Evolutionary conservation across 345 rosid genomes (phyloP), one percentile per base, ranked within the genome.

Genomic region (Streptanthus diversifolius): DNA sequence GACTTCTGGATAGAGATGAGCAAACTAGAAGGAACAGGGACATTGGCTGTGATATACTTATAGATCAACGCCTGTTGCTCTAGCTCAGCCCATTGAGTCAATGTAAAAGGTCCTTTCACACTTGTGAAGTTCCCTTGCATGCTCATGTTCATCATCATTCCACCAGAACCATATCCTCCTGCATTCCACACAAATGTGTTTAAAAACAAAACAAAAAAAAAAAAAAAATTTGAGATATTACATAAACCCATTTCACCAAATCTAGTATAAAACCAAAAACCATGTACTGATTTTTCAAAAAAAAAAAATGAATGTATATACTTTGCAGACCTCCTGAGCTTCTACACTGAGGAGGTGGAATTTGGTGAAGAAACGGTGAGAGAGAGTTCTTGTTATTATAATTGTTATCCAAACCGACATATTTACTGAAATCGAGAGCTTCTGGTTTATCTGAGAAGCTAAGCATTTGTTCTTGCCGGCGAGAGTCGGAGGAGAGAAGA

Each of bases 31-130:
- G 97, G 97, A 30, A 91, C 82, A 49, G 89, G 80, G 51, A 77
- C 85, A 66, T 83, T 84, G 69, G 83, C 81, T 8, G 78, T 76
- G 53, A 90, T 80, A 80, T 86, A 83, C 72, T 84, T 87, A 82
- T 78, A 88, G 83, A 90, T 90, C 87, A 82, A 77, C n/a, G 89
- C 86, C 67, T 90, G 95, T 44, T 84, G 88, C 58, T 88, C 83
- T 30, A 90, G 74, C 76, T 90, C 97, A 56, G 82, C 83, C 92
- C 84, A 79, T 59, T 90, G 95, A 54, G 87, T 75, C 55, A 83
- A 80, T 53, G 88, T 88, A 15, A 90, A 85, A 36, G 86, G 83
- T 45, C 90, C 89, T 79, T 80, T 82, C 18, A 60, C 80, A 35
- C 85, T 80, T 29, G 64, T 44, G 30, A 74, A 66, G 29, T 55